phyloP scores from a whole-genome alignment of 345 rosid species.

The Dipteronia sinensis region DNA sequence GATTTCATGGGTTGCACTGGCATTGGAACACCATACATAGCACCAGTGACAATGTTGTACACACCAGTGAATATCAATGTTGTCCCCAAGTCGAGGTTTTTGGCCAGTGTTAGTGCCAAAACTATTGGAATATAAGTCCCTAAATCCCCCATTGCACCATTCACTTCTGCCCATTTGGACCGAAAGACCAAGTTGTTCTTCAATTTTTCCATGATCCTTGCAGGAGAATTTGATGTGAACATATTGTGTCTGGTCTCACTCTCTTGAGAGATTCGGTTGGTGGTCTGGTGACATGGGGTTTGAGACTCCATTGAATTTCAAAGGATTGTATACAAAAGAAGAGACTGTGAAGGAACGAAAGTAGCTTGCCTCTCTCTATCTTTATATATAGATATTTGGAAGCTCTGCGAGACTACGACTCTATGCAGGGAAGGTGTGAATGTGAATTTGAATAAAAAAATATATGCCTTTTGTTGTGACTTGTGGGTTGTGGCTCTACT shows the following conservation, averaged over 20 bases:
- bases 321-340: not conserved
- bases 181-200: slow-evolving; percentile 47
- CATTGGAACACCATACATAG: slow-evolving; percentile 80
- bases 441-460: not conserved
- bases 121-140: slow-evolving; percentile 90
- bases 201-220: slow-evolving; percentile 38
- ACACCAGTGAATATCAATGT: slow-evolving; percentile 75
- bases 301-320: slow-evolving; percentile 13
- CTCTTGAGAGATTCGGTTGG: not conserved
- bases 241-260: slow-evolving; percentile 7
- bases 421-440: not conserved
- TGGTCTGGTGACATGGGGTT: slow-evolving; percentile 8
- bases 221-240: slow-evolving; percentile 12
- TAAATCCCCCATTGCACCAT: slow-evolving; percentile 90
- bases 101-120: slow-evolving; percentile 75
- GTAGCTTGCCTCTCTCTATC: no score
- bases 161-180: slow-evolving; percentile 67
- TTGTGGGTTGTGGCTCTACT: not conserved
- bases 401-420: no score
- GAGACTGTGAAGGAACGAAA: no score
- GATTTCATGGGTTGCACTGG: slow-evolving; percentile 97
- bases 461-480: not conserved
- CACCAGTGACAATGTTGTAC: slow-evolving; percentile 74
- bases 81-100: slow-evolving; percentile 74
- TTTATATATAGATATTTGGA: no score